Percentiles rank a stretch among this genome's conserved stretches.
Evolutionary conservation across 805 yeast genomes (phyloP).

Genomic region (Pichia exigua): DNA sequence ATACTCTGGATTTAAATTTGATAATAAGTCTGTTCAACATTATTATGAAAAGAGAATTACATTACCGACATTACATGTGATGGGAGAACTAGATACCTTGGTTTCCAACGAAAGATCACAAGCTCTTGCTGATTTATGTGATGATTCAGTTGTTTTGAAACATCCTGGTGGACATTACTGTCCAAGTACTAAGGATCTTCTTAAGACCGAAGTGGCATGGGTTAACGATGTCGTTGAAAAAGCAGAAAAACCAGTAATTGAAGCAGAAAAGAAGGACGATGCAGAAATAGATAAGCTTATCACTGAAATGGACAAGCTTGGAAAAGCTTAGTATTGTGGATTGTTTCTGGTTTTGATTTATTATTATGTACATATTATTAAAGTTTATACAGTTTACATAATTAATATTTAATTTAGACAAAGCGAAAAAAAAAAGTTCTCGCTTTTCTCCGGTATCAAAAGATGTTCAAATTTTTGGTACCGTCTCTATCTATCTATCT

Average conservation of each 20-base stretch:
- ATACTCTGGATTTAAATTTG: slow-evolving; percentile 53
- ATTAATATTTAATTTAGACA: too few relatives aligned
- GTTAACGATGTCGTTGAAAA: slow-evolving; percentile 20
- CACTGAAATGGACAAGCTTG: slow-evolving; percentile 24
- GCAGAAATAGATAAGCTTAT: slow-evolving; percentile 21
- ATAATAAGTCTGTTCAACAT: slow-evolving; percentile 21
- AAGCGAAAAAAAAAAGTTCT: neutral
- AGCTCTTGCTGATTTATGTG: slow-evolving; percentile 50
- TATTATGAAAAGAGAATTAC: slow-evolving; percentile 24
- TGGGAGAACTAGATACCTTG: slow-evolving; percentile 83
- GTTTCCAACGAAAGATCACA: slow-evolving; percentile 68
- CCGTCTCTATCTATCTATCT: neutral
- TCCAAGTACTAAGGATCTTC: slow-evolving; percentile 63
- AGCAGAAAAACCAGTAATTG: slow-evolving; percentile 6
- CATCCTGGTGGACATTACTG: slow-evolving; percentile 98
- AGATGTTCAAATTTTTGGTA: neutral
- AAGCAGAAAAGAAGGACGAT: slow-evolving; percentile 3
- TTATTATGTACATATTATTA: too few relatives aligned
- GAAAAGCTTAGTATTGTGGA: slow-evolving; percentile 17
- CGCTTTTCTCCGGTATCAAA: slow-evolving; percentile 3
- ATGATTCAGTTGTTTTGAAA: slow-evolving; percentile 40
- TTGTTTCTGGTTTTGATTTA: too few relatives aligned
- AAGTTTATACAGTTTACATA: neutral
- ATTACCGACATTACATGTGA: slow-evolving; percentile 56
- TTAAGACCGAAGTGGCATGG: slow-evolving; percentile 30